Conservation (phyloP, 2,329 filamentous ascomycete species). For the Elsinoe australis region DNA sequence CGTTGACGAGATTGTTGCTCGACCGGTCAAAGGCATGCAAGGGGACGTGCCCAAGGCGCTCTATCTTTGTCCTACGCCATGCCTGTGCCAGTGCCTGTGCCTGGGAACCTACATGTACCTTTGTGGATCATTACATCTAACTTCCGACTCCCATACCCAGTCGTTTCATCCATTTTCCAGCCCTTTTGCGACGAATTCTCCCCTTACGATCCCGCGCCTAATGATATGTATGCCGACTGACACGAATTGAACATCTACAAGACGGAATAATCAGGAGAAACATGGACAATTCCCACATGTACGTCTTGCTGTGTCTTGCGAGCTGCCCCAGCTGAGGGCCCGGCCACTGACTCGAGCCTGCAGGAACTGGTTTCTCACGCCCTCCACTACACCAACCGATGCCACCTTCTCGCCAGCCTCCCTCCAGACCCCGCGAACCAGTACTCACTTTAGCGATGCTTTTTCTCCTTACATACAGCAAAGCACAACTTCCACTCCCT, state of each 20-base stretch:
- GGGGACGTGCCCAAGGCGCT: constrained; percentile 7
- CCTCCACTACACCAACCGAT: constrained; percentile 42
- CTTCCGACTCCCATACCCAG: constrained; percentile 4
- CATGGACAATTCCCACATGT: constrained; percentile 12
- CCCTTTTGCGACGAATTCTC: constrained; percentile 4
- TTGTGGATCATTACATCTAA: constrained; percentile 11
- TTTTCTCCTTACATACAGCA: constrained; percentile 35
- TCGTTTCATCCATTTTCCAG: constrained; percentile 12
- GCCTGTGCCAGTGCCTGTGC: too few species aligned
- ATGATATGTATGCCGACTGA: constrained; percentile 12
- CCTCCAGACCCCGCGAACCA: constrained; percentile 41
- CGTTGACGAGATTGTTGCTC: constrained; percentile 17
- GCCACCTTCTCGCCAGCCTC: constrained; percentile 32
- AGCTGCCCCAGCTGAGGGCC: constrained; percentile 25
- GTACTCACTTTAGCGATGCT: constrained; percentile 43
- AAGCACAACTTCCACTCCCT: constrained; percentile 28
- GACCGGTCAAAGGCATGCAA: constrained; percentile 16
- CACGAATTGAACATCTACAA: not conserved
- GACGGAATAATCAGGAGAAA: not conserved
- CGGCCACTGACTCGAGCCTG: constrained; percentile 14
- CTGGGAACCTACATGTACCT: not conserved
- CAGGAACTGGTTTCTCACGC: constrained; percentile 36
- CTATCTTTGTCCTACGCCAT: constrained; percentile 11
- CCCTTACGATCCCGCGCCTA: constrained; percentile 3
- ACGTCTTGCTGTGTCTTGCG: not conserved